Percentiles rank a stretch among this genome's conserved stretches.
Evolutionary conservation across 441 rosid species (phyloP).

Genomic region (Omphalea diandra): DNA sequence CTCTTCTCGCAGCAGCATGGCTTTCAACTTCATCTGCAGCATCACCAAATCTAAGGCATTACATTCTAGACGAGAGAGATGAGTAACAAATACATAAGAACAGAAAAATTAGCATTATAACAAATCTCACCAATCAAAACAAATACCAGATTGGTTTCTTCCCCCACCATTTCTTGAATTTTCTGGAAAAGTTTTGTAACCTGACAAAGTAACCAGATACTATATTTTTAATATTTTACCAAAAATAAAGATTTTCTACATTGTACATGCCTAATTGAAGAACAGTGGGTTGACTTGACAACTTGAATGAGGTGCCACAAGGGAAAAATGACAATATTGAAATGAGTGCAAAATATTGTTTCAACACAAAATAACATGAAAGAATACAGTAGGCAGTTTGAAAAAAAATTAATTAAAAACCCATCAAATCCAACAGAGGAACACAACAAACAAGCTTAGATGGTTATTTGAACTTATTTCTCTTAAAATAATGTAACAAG

Average conservation of each 20-base stretch:
- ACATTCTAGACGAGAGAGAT: slow-evolving; percentile 25
- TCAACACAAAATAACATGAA: too few relatives aligned
- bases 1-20: slow-evolving; percentile 95
- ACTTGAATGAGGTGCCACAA: too few relatives aligned
- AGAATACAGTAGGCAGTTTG: too few relatives aligned
- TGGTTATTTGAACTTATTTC: too few relatives aligned
- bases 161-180: slow-evolving; percentile 99
- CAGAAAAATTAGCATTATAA: slow-evolving; percentile 3
- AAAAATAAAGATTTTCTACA: not conserved
- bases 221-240: not conserved
- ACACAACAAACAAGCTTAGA: not conserved
- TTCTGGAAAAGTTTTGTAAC: slow-evolving; percentile 96
- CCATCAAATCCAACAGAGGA: too few relatives aligned
- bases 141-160: slow-evolving; percentile 94
- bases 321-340: too few relatives aligned
- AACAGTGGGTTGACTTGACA: too few relatives aligned
- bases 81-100: slow-evolving; percentile 18
- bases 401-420: too few relatives aligned
- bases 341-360: too few relatives aligned
- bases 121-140: slow-evolving; percentile 90
- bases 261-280: too few relatives aligned
- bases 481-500: not conserved
- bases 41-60: slow-evolving; percentile 28
- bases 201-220: slow-evolving; percentile 30
- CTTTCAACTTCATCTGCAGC: slow-evolving; percentile 97